Conservation (phyloP, 2,329 filamentous ascomycete species). For the Zalaria sp. region DNA sequence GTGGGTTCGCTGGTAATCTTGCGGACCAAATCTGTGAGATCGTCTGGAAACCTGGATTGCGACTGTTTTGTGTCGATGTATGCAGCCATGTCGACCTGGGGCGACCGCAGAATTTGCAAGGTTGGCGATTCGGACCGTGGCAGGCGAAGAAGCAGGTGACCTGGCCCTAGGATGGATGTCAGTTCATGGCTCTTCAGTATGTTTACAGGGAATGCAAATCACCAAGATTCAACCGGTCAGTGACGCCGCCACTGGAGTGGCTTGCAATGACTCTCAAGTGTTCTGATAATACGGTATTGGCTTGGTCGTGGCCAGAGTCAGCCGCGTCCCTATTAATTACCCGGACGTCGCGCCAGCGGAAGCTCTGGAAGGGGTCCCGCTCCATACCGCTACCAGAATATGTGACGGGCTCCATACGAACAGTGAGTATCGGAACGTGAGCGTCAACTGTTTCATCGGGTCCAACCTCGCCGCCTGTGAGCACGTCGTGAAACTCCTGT, state of each 20-base stretch:
- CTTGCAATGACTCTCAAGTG: conserved; percentile 61
- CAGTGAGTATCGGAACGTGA: conserved; percentile 52
- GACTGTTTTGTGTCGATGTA: conserved; percentile 41
- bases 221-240: conserved; percentile 69
- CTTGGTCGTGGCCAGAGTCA: conserved; percentile 38
- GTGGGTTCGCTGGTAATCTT: conserved; percentile 43
- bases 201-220: conserved; percentile 10
- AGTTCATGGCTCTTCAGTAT: not conserved
- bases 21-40: conserved; percentile 50
- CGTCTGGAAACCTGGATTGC: conserved; percentile 34
- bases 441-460: conserved; percentile 56
- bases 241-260: conserved; percentile 62
- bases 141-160: conserved; percentile 32
- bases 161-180: conserved; percentile 17
- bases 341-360: conserved; percentile 51
- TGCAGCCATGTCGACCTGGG: conserved; percentile 64
- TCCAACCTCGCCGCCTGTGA: conserved; percentile 58
- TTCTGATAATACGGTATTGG: conserved; percentile 61
- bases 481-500: conserved; percentile 53
- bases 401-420: conserved; percentile 46
- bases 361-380: conserved; percentile 19
- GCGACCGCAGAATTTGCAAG: conserved; percentile 54
- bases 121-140: conserved; percentile 33
- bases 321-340: conserved; percentile 59
- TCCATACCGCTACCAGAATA: conserved; percentile 24